Base-by-base conservation (phyloP, 768 basidiomycete genomes). In the Chalciporus chontae region DNA sequence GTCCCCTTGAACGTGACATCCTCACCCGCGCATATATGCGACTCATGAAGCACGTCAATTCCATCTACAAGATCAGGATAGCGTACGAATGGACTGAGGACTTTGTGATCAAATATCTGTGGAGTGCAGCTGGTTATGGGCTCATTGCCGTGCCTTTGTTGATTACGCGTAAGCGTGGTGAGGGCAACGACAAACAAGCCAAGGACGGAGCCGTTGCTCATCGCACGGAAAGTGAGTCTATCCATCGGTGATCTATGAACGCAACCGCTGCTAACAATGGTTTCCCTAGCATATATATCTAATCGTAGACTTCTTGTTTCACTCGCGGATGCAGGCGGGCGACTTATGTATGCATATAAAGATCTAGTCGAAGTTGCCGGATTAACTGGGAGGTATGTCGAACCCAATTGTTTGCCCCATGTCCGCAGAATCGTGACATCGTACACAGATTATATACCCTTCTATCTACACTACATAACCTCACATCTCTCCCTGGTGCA, bases 61-160 rank as follows among this genome's bases (percentile, higher is more conserved):
- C 83, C 0, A 92, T 97, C 41, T 94, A 91, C 74, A 92, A 90
- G 87, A 90, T 92, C 45, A 85, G 92, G 14, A 90, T 94, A 41
- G 87, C 87, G 2, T 94, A 91, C 61, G 90, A 84, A 70, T 96
- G 90, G 94, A 96, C 90, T 0, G 94, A 96, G 63, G 94, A 96
- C 71, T 94, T 91, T 57, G 87, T 96, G 17, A 93, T 96, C 75
- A 96, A 96, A 67, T 97, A 96, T 65, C 71, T 90, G 8, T 96
- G 93, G 94, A 92, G 89, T 9, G 94, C 94, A 1, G 85, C 84
- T 4, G 95, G 95, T 0, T 98, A 97, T 66, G 79, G 77, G 4
- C 77, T 97, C 18, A 97, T 98, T 62, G 90, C 93, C 8, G 85
- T 97, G 1, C 95, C 94, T 0, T 77, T 95, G 17, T 72, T 95